Evolutionary conservation across 148 eudicot genomes (phyloP).

Genomic region (Talinum fruticosum): DNA sequence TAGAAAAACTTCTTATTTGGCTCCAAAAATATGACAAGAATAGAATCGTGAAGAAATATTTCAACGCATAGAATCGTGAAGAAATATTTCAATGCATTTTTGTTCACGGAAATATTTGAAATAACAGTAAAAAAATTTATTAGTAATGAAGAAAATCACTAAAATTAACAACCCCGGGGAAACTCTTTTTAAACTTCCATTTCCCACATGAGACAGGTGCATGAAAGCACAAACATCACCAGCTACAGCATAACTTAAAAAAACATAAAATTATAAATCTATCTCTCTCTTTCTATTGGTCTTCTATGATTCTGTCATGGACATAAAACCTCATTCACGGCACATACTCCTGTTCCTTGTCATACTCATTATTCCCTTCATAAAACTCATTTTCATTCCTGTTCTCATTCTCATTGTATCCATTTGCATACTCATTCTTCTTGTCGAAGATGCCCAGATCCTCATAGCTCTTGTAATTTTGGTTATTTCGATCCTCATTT

Average conservation of each 20-base stretch:
- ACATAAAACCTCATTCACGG: neutral
- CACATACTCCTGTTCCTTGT: neutral
- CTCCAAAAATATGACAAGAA: neutral
- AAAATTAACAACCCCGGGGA: neutral
- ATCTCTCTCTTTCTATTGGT: neutral
- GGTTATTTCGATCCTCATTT: neutral
- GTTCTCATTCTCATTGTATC: neutral
- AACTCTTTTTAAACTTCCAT: neutral
- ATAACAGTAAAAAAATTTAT: neutral
- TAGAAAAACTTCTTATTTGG: neutral
- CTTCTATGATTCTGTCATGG: neutral
- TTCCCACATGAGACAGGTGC: neutral
- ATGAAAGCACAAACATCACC: neutral
- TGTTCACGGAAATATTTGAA: too few relatives aligned
- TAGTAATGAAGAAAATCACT: neutral
- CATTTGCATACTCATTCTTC: slow-evolving; percentile 33
- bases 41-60: neutral
- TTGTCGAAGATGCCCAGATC: slow-evolving; percentile 27
- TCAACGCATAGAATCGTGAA: too few relatives aligned
- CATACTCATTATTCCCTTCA: neutral
- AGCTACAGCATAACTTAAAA: neutral
- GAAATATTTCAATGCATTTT: too few relatives aligned
- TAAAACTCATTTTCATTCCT: neutral
- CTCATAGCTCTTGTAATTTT: slow-evolving; percentile 2
- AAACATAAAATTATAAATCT: neutral